Evolutionary conservation across 768 basidiomycete species (phyloP), one percentile per base, ranked within the genome.

Genomic region (Clavulina sp.): DNA sequence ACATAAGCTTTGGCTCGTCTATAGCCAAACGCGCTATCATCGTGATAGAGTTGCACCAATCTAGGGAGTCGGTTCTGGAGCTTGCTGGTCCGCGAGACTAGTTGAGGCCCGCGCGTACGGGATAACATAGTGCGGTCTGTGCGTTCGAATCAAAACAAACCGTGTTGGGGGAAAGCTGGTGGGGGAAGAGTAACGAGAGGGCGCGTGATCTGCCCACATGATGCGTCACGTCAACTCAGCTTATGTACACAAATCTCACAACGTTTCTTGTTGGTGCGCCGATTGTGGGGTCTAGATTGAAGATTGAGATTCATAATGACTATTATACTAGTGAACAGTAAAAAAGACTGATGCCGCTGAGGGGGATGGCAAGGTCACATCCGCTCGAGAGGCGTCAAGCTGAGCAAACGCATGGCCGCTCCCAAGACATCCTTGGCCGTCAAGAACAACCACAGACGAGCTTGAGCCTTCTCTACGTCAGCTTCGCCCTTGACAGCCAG

Each of bases 341-440:
- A 19, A 38, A 38, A 38, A 9, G 19, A 38, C 34, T 9, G 9
- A 9, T 38, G 9, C 34, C 19, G 19, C 9, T n/a, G n/a, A n/a
- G n/a, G n/a, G n/a, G n/a, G n/a, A n/a, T n/a, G n/a, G n/a, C n/a
- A n/a, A 32, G 55, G 1, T 54, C 69, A 97, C 93, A 97, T 97
- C 64, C 88, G 71, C 68, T 95, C 88, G 50, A 99, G 68, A 5
- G 93, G 93, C 44, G 79, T 75, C 58, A 96, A 75, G 58, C 84
- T 93, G 60, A 99, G 64, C 65, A 97, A 62, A 61, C 79, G 73
- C 84, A 99, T 83, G 41, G 84, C 81, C 47, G 77, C 77, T 3
- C 73, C 82, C 56, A 99, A 69, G n/a, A 95, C 92, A 60, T 93
- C 85, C 66, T 84, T 73, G 43, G 92, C 87, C 60, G 76, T 78